A percentile compares a stretch with the other conserved stretches of the same genome.
phyloP scores from a whole-genome alignment of 2,329 filamentous ascomycete genomes.

The Chaetomium globosum region DNA sequence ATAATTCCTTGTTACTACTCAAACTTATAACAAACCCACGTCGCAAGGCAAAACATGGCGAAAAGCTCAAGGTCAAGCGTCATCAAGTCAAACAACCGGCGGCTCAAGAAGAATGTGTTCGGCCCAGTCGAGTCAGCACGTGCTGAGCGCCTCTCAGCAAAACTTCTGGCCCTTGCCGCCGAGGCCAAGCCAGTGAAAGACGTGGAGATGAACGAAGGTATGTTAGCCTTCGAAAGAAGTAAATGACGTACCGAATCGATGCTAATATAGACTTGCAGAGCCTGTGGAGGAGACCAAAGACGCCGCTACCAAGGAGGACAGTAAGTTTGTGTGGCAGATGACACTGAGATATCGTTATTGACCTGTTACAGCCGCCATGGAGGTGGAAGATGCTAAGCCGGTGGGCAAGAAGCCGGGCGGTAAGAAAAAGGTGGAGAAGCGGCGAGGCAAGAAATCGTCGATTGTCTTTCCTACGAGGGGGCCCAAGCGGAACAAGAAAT shows the following conservation, averaged over 20 bases:
- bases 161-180: constrained; percentile 77
- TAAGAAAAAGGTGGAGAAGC: constrained; percentile 61
- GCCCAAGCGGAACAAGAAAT: constrained; percentile 36
- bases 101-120: constrained; percentile 79
- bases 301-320: constrained; percentile 31
- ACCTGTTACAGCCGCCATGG: constrained; percentile 52
- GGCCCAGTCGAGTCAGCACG: constrained; percentile 79
- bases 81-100: constrained; percentile 80
- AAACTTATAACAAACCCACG: background rate
- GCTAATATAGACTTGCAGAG: constrained; percentile 23
- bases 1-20: background rate
- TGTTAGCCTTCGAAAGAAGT: constrained; percentile 2
- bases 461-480: constrained; percentile 62
- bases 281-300: constrained; percentile 39
- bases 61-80: constrained; percentile 80
- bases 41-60: constrained; percentile 63
- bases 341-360: constrained; percentile 28
- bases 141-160: constrained; percentile 80
- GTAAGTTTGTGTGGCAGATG: constrained; percentile 27
- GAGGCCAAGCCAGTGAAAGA: constrained; percentile 70
- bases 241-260: background rate
- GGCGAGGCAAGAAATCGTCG: constrained; percentile 56
- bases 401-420: constrained; percentile 43
- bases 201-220: constrained; percentile 49
- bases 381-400: constrained; percentile 54